phyloP scores from a whole-genome alignment of 129 eudicot species.

The Pittosporum tobira region DNA sequence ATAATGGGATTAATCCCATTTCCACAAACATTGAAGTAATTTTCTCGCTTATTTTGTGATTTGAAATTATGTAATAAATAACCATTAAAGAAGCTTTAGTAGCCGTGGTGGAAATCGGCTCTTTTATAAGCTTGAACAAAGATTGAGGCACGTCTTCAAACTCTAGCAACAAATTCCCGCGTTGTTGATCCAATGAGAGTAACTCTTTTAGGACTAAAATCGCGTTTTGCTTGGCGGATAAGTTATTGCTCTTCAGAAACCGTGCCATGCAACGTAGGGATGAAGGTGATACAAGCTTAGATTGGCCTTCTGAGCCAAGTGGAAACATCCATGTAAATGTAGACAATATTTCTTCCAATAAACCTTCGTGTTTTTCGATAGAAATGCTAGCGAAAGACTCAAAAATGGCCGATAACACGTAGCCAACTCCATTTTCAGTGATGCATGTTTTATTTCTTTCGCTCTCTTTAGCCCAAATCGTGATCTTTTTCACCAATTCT shows the following conservation, averaged over 20 bases:
- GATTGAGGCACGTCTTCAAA: constrained; percentile 33
- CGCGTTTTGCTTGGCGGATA: constrained; percentile 38
- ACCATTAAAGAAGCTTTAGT: constrained; percentile 44
- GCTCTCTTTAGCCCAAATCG: constrained; percentile 52
- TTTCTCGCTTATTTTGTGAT: constrained; percentile 5
- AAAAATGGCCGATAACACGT: constrained; percentile 37
- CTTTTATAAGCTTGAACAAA: constrained; percentile 33
- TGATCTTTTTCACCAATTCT: constrained; percentile 42
- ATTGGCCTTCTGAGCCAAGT: constrained; percentile 35
- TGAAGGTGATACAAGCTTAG: constrained; percentile 41
- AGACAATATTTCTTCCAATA: constrained; percentile 43
- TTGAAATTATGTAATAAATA: constrained; percentile 42
- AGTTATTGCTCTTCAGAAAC: constrained; percentile 44
- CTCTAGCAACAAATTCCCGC: constrained; percentile 16
- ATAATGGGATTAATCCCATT: constrained; percentile 31
- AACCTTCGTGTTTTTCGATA: constrained; percentile 19
- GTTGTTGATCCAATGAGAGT: constrained; percentile 28
- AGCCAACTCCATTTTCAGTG: constrained; percentile 50
- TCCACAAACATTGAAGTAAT: constrained; percentile 32
- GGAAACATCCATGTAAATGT: constrained; percentile 59
- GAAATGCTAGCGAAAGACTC: constrained; percentile 39
- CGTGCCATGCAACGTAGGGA: constrained; percentile 59
- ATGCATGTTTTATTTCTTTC: constrained; percentile 57
- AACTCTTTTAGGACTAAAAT: constrained; percentile 49
- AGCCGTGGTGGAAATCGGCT: constrained; percentile 31